A percentile compares a stretch with the other conserved stretches of the same genome.
These are phyloP conservation scores for Candida boleticola DNA, from an alignment of 805 yeast genomes.

Conservation along the genomic window DNA sequence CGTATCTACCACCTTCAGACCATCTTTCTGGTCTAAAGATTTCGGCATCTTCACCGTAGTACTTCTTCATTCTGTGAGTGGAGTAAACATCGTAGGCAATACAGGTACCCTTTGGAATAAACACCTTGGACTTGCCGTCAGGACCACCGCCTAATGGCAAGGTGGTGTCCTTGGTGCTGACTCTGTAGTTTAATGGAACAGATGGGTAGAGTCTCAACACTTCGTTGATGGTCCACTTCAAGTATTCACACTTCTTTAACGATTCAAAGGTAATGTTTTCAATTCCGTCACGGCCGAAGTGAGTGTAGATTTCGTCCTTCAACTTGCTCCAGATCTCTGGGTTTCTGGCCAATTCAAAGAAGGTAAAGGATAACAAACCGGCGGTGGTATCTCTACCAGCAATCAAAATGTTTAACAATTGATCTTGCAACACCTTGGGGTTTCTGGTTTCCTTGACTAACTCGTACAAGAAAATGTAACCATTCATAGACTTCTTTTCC, in stretches of 20 bases:
- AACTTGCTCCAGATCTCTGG: constrained; percentile 28
- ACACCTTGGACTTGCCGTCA: constrained; percentile 35
- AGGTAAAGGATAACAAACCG: constrained; percentile 25
- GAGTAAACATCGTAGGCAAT: constrained; percentile 38
- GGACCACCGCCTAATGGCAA: constrained; percentile 36
- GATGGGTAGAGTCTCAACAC: constrained; percentile 32
- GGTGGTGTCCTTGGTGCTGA: constrained; percentile 29
- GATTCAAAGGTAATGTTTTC: constrained; percentile 29
- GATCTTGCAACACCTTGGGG: constrained; percentile 35
- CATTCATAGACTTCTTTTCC: constrained; percentile 25
- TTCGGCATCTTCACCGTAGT: constrained; percentile 46
- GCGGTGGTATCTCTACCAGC: constrained; percentile 41
- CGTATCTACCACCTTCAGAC: constrained; percentile 34
- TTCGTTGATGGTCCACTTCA: constrained; percentile 30
- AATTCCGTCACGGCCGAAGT: constrained; percentile 24
- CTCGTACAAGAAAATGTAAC: constrained; percentile 38
- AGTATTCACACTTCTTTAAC: constrained; percentile 31
- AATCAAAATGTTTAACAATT: constrained; percentile 36
- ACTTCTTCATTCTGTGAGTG: constrained; percentile 39
- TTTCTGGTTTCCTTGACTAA: constrained; percentile 36
- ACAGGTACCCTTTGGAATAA: constrained; percentile 42
- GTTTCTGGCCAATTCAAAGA: constrained; percentile 31
- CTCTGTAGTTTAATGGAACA: constrained; percentile 33
- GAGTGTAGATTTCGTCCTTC: constrained; percentile 21
- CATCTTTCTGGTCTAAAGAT: constrained; percentile 50